Conservation (phyloP, 2,329 filamentous ascomycete species). For the Botryotinia narcissicola region DNA sequence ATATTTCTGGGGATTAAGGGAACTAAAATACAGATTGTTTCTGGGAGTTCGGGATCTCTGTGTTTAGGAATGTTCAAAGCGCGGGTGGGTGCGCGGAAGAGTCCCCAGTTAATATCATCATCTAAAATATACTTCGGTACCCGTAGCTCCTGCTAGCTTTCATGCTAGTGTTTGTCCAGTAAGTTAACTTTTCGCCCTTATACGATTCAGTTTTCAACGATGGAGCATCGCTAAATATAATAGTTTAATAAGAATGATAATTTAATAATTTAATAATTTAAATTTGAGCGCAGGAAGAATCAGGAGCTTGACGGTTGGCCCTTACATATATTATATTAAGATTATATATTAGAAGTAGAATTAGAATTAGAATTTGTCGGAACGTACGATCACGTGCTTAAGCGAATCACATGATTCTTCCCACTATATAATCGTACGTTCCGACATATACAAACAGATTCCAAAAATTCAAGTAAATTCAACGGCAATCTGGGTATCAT, state of each 20-base stretch:
- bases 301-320: too few relatives aligned
- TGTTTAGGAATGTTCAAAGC: slow-evolving; percentile 15
- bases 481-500: background rate
- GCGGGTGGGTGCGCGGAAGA: slow-evolving; percentile 7
- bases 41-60: background rate
- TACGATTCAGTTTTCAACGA: too few relatives aligned
- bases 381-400: too few relatives aligned
- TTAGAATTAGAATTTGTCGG: too few relatives aligned
- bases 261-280: too few relatives aligned
- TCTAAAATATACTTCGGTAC: slow-evolving; percentile 1
- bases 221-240: too few relatives aligned
- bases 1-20: background rate
- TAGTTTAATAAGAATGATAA: too few relatives aligned
- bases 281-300: too few relatives aligned
- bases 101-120: slow-evolving; percentile 9
- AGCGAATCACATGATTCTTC: too few relatives aligned
- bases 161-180: background rate
- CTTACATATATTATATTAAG: too few relatives aligned
- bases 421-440: too few relatives aligned
- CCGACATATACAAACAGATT: background rate
- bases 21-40: background rate
- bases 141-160: slow-evolving; percentile 12
- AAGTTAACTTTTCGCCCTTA: background rate
- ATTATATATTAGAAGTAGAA: too few relatives aligned
- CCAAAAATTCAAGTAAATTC: background rate